Conservation (phyloP, 352 stramenopile genomes). For the Globisporangium cederbergense region DNA sequence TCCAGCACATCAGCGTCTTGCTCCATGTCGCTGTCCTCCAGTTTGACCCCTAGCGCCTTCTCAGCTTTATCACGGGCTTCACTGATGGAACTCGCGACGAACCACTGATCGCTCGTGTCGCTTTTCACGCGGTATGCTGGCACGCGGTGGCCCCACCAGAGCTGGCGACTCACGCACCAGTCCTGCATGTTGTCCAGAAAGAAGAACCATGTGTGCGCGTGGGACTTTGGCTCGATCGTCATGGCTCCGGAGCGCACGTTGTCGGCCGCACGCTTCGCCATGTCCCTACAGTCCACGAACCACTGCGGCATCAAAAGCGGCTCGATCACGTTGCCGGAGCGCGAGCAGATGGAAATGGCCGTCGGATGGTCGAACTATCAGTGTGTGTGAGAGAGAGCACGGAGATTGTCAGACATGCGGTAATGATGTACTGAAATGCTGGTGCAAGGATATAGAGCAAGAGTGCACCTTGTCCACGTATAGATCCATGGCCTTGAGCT, state of each 20-base stretch:
- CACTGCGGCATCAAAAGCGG: constrained; percentile 99
- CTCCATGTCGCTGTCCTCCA: constrained; percentile 84
- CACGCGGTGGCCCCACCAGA: constrained; percentile 99
- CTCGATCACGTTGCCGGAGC: constrained; percentile 98
- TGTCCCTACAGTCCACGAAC: constrained; percentile 92
- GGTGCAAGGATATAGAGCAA: constrained; percentile 28
- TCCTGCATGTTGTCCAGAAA: constrained; percentile 99
- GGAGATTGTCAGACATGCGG: background rate
- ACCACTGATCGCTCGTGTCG: constrained; percentile 79
- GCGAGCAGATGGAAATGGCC: constrained; percentile 94
- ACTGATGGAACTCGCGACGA: constrained; percentile 91
- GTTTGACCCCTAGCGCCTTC: constrained; percentile 64
- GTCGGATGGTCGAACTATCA: constrained; percentile 70
- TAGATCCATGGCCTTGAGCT: constrained; percentile 86
- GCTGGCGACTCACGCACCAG: constrained; percentile 98
- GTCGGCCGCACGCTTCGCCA: constrained; percentile 93
- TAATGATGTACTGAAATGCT: no score
- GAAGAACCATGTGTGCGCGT: constrained; percentile 95
- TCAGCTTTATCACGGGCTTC: constrained; percentile 90
- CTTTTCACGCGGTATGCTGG: constrained; percentile 92
- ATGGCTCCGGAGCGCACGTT: constrained; percentile 94
- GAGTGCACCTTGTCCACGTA: constrained; percentile 91
- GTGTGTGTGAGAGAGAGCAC: background rate
- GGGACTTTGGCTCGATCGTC: constrained; percentile 92
- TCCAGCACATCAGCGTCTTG: constrained; percentile 99